A percentile compares a stretch with the other conserved stretches of the same genome.
Conservation (phyloP, 2,329 filamentous ascomycete genomes). For the Trichothecium roseum region DNA sequence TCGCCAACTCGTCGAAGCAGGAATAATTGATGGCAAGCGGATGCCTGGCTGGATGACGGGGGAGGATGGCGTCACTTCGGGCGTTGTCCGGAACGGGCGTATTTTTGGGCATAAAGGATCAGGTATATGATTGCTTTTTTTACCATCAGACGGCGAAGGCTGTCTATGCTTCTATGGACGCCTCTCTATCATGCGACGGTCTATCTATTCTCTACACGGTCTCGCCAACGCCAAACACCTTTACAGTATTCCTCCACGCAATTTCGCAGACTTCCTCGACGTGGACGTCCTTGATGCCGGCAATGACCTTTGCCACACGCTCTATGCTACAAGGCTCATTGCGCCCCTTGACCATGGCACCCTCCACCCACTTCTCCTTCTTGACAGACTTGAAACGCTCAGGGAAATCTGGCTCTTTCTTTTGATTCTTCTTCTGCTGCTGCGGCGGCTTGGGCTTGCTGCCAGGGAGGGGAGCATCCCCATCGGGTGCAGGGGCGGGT, state of each 20-base stretch:
- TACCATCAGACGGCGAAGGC: conserved; percentile 5
- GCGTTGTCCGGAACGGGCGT: conserved; percentile 56
- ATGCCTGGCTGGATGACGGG: conserved; percentile 92
- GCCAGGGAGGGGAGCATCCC: neutral
- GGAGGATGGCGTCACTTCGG: conserved; percentile 69
- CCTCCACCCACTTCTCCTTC: conserved; percentile 89
- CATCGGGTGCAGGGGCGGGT: conserved; percentile 5
- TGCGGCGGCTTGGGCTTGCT: conserved; percentile 12
- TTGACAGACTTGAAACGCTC: conserved; percentile 75
- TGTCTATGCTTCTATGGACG: conserved; percentile 1
- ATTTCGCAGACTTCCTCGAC: conserved; percentile 80
- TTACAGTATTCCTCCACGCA: conserved; percentile 71
- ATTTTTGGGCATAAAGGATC: conserved; percentile 50
- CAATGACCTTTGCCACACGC: conserved; percentile 80
- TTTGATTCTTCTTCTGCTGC: conserved; percentile 38
- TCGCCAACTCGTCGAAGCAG: conserved; percentile 65
- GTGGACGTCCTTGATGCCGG: conserved; percentile 68
- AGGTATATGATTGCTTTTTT: conserved; percentile 27
- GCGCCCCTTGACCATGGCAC: conserved; percentile 83
- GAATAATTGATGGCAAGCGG: conserved; percentile 61
- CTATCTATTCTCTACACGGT: conserved; percentile 12
- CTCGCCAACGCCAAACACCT: conserved; percentile 65
- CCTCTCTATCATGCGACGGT: conserved; percentile 4
- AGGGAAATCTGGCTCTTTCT: conserved; percentile 56
- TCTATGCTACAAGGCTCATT: conserved; percentile 88